Percentiles rank a stretch among this genome's conserved stretches.
Conservation (phyloP, 169 alveolate genomes). For the Eimeria falciformis region DNA sequence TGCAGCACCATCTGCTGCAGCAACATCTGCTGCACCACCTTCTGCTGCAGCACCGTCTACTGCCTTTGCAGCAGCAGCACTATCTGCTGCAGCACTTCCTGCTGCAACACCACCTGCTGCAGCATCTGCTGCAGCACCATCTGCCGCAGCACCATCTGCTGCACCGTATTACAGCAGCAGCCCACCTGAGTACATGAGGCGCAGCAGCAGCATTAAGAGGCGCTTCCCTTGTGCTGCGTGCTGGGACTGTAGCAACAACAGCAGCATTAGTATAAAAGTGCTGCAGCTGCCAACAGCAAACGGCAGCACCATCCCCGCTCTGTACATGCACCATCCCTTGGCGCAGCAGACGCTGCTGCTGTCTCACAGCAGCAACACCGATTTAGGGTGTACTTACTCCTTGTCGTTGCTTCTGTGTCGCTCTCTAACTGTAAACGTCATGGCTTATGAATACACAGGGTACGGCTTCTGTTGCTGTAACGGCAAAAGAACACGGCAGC, state of each 20-base stretch:
- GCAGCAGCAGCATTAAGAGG: constrained; percentile 56
- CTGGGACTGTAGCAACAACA: constrained; percentile 41
- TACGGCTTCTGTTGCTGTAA: constrained; percentile 62
- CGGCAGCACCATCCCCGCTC: constrained; percentile 72
- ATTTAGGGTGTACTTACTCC: constrained; percentile 29
- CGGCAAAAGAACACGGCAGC: neutral
- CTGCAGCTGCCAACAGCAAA: constrained; percentile 12
- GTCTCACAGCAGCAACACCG: constrained; percentile 60
- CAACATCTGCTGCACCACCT: neutral
- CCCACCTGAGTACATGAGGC: neutral
- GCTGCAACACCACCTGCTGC: constrained; percentile 9
- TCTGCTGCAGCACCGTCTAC: constrained; percentile 2
- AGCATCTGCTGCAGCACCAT: constrained; percentile 23
- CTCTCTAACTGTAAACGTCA: constrained; percentile 30
- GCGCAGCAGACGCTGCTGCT: constrained; percentile 37
- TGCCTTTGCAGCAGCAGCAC: neutral
- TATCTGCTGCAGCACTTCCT: neutral
- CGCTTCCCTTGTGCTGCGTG: constrained; percentile 44
- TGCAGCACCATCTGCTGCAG: neutral
- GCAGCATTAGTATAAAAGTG: constrained; percentile 25
- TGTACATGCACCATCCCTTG: constrained; percentile 87
- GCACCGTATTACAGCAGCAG: neutral
- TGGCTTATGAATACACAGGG: constrained; percentile 54
- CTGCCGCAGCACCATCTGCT: constrained; percentile 30
- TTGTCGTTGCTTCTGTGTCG: constrained; percentile 27